Evolutionary conservation across 2,329 filamentous ascomycete genomes (phyloP).

Genomic region (Chaetomium olivaceum): DNA sequence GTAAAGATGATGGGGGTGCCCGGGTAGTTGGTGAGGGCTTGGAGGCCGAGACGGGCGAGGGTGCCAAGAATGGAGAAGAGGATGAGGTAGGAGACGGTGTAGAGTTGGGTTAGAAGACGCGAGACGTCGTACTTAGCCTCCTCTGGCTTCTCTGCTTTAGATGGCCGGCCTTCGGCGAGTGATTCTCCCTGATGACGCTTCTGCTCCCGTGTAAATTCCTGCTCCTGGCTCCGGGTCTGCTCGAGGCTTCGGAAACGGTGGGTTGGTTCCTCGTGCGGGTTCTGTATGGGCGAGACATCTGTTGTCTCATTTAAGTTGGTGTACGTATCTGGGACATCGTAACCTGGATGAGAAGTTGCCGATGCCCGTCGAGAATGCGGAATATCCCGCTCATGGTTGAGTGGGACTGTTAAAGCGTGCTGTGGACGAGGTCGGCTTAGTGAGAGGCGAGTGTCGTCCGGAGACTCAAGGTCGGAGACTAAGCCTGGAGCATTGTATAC

Average conservation of each 20-base stretch:
- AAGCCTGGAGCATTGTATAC: constrained; percentile 6
- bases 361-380: constrained; percentile 19
- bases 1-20: constrained; percentile 72
- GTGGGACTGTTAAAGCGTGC: neutral
- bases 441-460: neutral
- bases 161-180: neutral
- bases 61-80: constrained; percentile 86
- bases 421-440: neutral
- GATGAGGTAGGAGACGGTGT: constrained; percentile 78
- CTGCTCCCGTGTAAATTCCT: constrained; percentile 29
- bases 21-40: constrained; percentile 75
- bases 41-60: constrained; percentile 76
- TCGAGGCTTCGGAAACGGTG: constrained; percentile 46
- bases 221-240: constrained; percentile 37
- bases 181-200: constrained; percentile 13
- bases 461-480: neutral
- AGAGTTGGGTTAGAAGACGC: constrained; percentile 57
- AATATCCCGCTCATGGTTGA: neutral
- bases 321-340: constrained; percentile 44
- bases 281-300: constrained; percentile 46
- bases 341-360: constrained; percentile 30
- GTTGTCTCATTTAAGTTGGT: constrained; percentile 47
- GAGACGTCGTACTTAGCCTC: constrained; percentile 43
- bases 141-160: constrained; percentile 12
- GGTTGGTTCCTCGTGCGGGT: constrained; percentile 40